Percentiles rank a stretch among this genome's conserved stretches.
Conservation (phyloP, 2,329 filamentous ascomycete genomes). For the Sporothrix variecibatus region DNA sequence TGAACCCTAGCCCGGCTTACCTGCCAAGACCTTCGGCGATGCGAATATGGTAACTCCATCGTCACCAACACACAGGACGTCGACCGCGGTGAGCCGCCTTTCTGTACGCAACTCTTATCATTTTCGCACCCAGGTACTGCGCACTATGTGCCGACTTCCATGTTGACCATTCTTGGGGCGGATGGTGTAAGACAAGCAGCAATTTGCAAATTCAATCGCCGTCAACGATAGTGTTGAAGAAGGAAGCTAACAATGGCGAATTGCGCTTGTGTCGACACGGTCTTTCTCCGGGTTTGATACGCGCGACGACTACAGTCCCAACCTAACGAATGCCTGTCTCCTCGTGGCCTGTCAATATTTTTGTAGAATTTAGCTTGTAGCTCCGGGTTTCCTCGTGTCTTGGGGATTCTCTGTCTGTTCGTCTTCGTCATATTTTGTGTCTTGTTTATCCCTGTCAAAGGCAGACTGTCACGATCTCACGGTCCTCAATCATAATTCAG, state of each 20-base stretch:
- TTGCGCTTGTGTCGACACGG: not conserved
- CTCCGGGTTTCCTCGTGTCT: not conserved
- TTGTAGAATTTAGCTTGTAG: too few species aligned
- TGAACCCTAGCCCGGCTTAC: not conserved
- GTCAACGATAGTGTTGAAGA: not conserved
- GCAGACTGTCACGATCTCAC: too few species aligned
- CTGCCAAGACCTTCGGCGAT: conserved; percentile 1
- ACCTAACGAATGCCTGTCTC: not conserved
- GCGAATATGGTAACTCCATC: conserved; percentile 11
- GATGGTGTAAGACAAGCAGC: not conserved
- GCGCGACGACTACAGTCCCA: too few species aligned
- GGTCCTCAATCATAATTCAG: too few species aligned
- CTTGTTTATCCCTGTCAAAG: too few species aligned
- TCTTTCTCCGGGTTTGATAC: not conserved
- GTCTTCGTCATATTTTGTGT: not conserved
- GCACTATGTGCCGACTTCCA: not conserved
- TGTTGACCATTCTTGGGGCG: not conserved
- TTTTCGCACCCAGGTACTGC: not conserved
- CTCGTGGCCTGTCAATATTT: too few species aligned
- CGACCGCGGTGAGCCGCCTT: too few species aligned
- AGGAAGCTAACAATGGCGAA: not conserved
- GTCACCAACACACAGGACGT: not conserved
- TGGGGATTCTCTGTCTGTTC: not conserved
- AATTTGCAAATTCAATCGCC: not conserved
- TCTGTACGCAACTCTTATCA: not conserved